phyloP scores from a whole-genome alignment of 768 basidiomycete genomes.

The Macrolepiota fuliginosa region DNA sequence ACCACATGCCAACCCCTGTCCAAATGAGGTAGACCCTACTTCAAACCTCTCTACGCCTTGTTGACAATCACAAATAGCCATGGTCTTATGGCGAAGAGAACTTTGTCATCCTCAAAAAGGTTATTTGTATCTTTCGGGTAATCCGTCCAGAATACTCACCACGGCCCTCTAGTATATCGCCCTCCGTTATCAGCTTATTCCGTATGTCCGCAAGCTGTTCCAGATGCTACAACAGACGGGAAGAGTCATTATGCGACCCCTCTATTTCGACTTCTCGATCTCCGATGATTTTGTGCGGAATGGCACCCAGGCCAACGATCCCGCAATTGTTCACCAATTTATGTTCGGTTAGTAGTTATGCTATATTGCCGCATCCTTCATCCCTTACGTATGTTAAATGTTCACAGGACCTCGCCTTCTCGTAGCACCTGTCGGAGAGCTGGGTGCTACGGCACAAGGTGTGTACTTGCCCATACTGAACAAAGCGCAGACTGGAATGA shows the following conservation, averaged over 20 bases:
- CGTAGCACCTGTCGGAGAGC: conserved; percentile 30
- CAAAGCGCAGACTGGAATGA: conserved; percentile 17
- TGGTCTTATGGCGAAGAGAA: conserved; percentile 36
- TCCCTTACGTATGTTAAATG: not conserved
- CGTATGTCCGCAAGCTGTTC: conserved; percentile 30
- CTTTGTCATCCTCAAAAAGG: conserved; percentile 32
- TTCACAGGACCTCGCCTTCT: conserved; percentile 28
- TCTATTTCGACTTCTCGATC: conserved; percentile 31
- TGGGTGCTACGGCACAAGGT: conserved; percentile 24
- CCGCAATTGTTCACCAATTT: conserved; percentile 28
- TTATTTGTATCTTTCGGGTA: not conserved
- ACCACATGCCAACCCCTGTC: conserved; percentile 29
- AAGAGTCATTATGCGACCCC: conserved; percentile 29
- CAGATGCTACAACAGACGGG: conserved; percentile 28
- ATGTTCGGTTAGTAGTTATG: conserved; percentile 30
- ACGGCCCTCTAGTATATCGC: conserved; percentile 30
- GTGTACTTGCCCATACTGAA: conserved; percentile 27
- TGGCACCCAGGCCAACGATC: conserved; percentile 27
- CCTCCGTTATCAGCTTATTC: conserved; percentile 33
- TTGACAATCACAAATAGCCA: conserved; percentile 19
- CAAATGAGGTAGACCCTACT: conserved; percentile 26
- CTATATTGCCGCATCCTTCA: not conserved
- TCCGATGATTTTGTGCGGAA: conserved; percentile 25
- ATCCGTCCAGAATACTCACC: not conserved
- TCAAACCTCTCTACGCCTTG: not conserved